Evolutionary conservation across 345 rosid genomes (phyloP).

Genomic region (Abelmoschus esculentus): DNA sequence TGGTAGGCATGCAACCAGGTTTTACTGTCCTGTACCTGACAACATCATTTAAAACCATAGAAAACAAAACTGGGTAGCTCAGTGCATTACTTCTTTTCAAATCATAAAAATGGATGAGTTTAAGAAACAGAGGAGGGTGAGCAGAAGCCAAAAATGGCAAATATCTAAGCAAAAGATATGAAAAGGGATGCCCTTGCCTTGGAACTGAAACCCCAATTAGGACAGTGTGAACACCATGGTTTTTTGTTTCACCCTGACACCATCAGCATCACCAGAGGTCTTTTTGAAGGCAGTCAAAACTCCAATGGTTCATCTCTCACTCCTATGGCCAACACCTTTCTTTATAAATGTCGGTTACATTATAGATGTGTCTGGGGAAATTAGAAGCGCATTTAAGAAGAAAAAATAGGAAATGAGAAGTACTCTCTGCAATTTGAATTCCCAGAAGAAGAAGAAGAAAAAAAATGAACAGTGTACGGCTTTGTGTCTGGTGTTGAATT

Average conservation of each 20-base stretch:
- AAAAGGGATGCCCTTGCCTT: neutral
- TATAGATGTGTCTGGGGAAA: too few relatives aligned
- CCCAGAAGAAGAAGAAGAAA: neutral
- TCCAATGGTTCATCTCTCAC: neutral
- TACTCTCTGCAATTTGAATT: neutral
- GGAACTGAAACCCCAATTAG: neutral
- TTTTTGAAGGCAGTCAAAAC: neutral
- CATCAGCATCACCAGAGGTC: neutral
- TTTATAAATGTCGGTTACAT: too few relatives aligned
- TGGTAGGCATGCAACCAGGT: constrained; percentile 3
- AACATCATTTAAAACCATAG: neutral
- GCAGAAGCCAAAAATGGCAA: neutral
- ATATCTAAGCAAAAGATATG: neutral
- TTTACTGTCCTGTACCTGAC: neutral
- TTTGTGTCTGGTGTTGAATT: neutral
- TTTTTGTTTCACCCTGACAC: neutral
- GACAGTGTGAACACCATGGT: neutral
- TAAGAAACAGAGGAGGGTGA: neutral
- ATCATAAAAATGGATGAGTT: neutral
- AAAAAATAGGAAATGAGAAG: neutral
- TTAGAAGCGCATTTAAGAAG: neutral
- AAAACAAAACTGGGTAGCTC: neutral
- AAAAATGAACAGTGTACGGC: neutral
- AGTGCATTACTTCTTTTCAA: neutral
- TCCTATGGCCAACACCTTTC: neutral